Conservation (phyloP, 345 rosid species). For the Pistacia integerrima region DNA sequence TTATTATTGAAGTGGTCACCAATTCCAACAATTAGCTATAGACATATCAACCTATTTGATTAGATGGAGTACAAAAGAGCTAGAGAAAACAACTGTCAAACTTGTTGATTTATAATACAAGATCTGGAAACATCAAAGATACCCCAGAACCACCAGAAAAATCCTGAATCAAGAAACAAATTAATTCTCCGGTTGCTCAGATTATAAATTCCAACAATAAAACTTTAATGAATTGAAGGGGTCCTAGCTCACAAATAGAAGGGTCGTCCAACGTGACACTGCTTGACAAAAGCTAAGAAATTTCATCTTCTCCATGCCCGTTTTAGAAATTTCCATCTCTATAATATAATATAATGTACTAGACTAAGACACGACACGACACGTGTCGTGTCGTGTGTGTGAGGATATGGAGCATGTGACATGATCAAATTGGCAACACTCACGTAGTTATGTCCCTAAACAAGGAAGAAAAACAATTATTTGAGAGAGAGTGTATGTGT, state of each 20-base stretch:
- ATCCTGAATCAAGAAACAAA: slow-evolving; percentile 17
- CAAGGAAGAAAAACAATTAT: slow-evolving; percentile 33
- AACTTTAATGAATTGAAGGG: too few species aligned
- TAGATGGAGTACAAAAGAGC: background rate
- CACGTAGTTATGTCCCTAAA: slow-evolving; percentile 48
- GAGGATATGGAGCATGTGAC: slow-evolving; percentile 50
- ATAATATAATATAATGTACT: slow-evolving; percentile 24
- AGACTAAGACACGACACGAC: slow-evolving; percentile 51
- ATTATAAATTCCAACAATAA: too few species aligned
- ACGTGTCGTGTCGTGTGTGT: slow-evolving; percentile 61
- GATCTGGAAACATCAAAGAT: slow-evolving; percentile 19
- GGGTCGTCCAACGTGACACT: slow-evolving; percentile 34
- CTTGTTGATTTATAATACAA: background rate
- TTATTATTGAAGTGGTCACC: too few species aligned
- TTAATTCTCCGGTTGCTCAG: slow-evolving; percentile 2
- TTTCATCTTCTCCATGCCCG: slow-evolving; percentile 17
- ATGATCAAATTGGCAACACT: slow-evolving; percentile 28
- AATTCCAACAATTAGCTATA: too few species aligned
- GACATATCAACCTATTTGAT: background rate
- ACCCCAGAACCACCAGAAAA: slow-evolving; percentile 11
- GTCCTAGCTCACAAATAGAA: background rate
- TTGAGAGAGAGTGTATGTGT: slow-evolving; percentile 22
- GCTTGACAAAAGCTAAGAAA: slow-evolving; percentile 29
- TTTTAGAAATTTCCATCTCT: background rate
- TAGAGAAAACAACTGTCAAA: slow-evolving; percentile 18